These are phyloP conservation scores for Penicillium sp. DNA, from an alignment of 2,329 filamentous ascomycete genomes.

Conservation along the genomic window DNA sequence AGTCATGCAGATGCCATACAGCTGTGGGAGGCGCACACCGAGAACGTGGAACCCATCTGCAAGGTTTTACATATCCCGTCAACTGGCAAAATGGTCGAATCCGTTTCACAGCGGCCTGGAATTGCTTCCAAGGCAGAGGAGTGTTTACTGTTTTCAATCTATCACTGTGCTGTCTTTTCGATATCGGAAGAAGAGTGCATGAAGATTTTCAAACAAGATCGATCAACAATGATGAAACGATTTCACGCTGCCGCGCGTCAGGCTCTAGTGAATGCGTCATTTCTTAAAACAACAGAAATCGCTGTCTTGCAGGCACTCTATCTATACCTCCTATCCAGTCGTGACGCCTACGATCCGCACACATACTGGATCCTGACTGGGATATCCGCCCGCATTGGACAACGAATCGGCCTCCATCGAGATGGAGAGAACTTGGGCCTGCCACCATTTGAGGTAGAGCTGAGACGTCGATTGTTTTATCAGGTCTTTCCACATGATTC, in stretches of 20 bases:
- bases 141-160: conserved; percentile 31
- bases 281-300: conserved; percentile 43
- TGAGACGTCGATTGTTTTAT: conserved; percentile 27
- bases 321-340: conserved; percentile 37
- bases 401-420: conserved; percentile 47
- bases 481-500: conserved; percentile 23
- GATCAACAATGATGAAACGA: conserved; percentile 31
- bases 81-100: conserved; percentile 60
- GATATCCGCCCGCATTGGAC: conserved; percentile 43
- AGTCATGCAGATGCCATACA: too few relatives aligned
- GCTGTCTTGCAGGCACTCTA: conserved; percentile 44
- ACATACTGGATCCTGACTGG: conserved; percentile 51
- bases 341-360: conserved; percentile 37
- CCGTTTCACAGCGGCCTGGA: conserved; percentile 48
- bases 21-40: conserved; percentile 50
- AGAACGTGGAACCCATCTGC: conserved; percentile 68
- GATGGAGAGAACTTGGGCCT: conserved; percentile 46
- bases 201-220: background rate
- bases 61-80: conserved; percentile 69
- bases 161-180: conserved; percentile 23
- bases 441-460: conserved; percentile 45
- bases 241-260: conserved; percentile 17
- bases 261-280: conserved; percentile 38
- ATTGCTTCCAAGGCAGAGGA: conserved; percentile 29
- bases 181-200: conserved; percentile 24